These are phyloP conservation scores for Penicillium sp. DNA, from an alignment of 2,329 filamentous ascomycete genomes.

Conservation along the genomic window DNA sequence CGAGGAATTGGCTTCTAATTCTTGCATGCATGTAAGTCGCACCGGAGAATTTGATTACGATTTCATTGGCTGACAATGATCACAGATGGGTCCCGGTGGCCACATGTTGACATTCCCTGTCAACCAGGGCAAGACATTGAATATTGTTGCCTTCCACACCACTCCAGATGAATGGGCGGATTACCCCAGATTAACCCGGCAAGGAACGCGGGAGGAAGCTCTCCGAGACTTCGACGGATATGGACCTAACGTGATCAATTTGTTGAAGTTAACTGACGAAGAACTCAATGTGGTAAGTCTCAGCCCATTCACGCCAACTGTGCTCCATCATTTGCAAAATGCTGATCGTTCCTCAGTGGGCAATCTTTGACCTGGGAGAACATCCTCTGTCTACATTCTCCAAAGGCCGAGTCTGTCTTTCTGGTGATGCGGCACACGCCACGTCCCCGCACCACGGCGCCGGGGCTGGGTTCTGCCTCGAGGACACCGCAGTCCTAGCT, in stretches of 20 bases:
- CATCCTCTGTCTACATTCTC: not conserved
- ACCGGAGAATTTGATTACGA: not conserved
- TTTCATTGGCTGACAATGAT: conserved; percentile 10
- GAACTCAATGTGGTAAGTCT: not conserved
- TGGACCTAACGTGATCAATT: not conserved
- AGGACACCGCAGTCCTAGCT: not conserved
- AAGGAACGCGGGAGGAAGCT: not conserved
- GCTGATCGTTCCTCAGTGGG: not conserved
- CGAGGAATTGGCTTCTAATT: not conserved
- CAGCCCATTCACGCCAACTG: not conserved
- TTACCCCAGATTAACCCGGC: not conserved
- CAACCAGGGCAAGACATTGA: conserved; percentile 32
- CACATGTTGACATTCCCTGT: conserved; percentile 27
- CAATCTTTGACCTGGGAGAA: not conserved
- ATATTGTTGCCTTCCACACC: conserved; percentile 40
- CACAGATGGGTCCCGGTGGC: conserved; percentile 20
- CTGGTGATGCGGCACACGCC: not conserved
- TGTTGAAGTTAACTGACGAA: not conserved
- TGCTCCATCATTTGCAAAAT: not conserved
- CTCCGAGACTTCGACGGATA: not conserved
- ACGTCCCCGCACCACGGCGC: not conserved
- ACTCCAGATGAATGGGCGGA: conserved; percentile 1
- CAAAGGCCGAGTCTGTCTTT: not conserved
- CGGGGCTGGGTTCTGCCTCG: not conserved
- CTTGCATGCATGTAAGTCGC: not conserved